A percentile compares a stretch with the other conserved stretches of the same genome.
phyloP scores from a whole-genome alignment of 2,329 filamentous ascomycete genomes.

The Colletotrichum melonis region DNA sequence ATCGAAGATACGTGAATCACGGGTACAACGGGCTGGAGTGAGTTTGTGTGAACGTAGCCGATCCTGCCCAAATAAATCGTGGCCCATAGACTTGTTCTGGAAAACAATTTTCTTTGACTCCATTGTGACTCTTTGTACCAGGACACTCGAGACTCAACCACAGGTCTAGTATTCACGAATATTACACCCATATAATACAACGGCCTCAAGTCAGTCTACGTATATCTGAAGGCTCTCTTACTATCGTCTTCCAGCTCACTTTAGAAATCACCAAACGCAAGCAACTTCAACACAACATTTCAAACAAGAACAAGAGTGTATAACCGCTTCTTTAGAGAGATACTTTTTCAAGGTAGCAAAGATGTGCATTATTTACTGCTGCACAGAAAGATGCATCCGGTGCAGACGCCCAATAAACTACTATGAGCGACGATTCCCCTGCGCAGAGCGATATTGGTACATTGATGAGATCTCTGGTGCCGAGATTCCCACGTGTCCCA shows the following conservation, averaged over 20 bases:
- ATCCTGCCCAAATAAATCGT: neutral
- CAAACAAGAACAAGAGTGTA: neutral
- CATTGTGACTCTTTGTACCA: neutral
- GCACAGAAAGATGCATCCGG: neutral
- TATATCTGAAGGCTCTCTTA: neutral
- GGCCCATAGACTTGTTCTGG: neutral
- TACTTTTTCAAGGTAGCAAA: neutral
- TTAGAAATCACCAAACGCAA: neutral
- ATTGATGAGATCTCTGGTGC: neutral
- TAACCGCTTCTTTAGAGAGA: rapidly evolving
- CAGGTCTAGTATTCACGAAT: neutral
- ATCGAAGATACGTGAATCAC: too few species aligned
- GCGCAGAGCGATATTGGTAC: neutral
- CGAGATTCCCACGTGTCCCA: neutral
- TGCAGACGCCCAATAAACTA: neutral
- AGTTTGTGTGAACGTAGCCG: too few species aligned
- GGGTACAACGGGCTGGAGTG: too few species aligned
- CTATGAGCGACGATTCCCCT: neutral
- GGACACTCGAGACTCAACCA: neutral
- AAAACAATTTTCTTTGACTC: neutral
- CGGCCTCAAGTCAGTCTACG: neutral
- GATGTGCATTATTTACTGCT: neutral
- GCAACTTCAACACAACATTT: neutral
- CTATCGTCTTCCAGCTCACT: neutral
- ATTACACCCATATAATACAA: neutral